phyloP scores from a whole-genome alignment of 768 basidiomycete species.

The Lyophyllum semitale region DNA sequence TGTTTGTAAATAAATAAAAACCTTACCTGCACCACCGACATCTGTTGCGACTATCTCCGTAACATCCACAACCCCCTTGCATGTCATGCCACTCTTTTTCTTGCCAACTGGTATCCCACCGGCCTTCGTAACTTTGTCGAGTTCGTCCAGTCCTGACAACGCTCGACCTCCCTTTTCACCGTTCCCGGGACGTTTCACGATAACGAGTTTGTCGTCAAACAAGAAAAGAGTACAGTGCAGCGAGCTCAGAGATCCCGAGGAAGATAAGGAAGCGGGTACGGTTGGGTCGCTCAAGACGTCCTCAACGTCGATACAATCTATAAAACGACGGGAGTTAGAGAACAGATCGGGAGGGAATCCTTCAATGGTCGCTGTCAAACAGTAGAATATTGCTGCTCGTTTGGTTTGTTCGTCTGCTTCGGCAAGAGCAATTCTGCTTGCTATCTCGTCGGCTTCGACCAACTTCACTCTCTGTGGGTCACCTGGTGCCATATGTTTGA shows the following conservation, averaged over 20 bases:
- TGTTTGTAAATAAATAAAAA: not conserved
- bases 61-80: constrained; percentile 83
- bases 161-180: constrained; percentile 74
- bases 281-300: constrained; percentile 64
- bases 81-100: constrained; percentile 82
- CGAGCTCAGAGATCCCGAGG: constrained; percentile 41
- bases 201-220: constrained; percentile 91
- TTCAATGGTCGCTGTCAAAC: constrained; percentile 81
- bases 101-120: constrained; percentile 62
- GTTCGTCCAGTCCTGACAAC: constrained; percentile 75
- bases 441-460: constrained; percentile 82
- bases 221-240: constrained; percentile 89
- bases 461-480: constrained; percentile 82
- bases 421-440: constrained; percentile 87
- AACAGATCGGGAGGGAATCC: constrained; percentile 91
- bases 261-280: constrained; percentile 40
- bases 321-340: constrained; percentile 82
- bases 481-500: constrained; percentile 80
- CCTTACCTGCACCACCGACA: constrained; percentile 80
- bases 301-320: constrained; percentile 93
- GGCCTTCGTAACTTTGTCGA: constrained; percentile 70
- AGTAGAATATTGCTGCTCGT: constrained; percentile 86
- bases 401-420: constrained; percentile 92
- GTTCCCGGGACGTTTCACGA: constrained; percentile 82
- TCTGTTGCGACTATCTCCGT: constrained; percentile 84